Percentiles rank a stretch among this genome's conserved stretches.
These are phyloP conservation scores for Herpetomonas tarakana DNA, from an alignment of 208 protist species.

Conservation along the genomic window DNA sequence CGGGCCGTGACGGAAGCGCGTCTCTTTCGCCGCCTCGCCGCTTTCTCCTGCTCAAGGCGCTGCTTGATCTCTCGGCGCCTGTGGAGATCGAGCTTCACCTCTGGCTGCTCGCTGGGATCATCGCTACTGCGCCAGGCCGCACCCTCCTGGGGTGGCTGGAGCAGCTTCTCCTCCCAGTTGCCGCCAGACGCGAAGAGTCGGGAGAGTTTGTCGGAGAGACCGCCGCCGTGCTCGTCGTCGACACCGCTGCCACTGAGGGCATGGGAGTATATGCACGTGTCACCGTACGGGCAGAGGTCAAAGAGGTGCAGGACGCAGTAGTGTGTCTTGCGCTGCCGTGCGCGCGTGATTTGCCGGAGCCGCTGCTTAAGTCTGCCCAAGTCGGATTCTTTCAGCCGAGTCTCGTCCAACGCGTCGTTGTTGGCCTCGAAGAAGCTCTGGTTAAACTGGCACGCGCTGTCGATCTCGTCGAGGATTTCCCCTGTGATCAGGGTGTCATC, in stretches of 20 bases:
- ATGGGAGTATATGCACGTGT: slow-evolving; percentile 77
- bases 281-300: slow-evolving; percentile 75
- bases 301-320: slow-evolving; percentile 79
- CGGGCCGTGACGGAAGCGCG: neutral
- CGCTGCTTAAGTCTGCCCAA: slow-evolving; percentile 63
- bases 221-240: slow-evolving; percentile 23
- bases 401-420: slow-evolving; percentile 38
- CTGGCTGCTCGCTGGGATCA: slow-evolving; percentile 25
- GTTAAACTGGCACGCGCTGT: slow-evolving; percentile 88
- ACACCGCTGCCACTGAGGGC: slow-evolving; percentile 36
- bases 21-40: neutral
- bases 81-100: slow-evolving; percentile 37
- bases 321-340: slow-evolving; percentile 39
- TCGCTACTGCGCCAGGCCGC: slow-evolving; percentile 74
- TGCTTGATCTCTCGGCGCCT: neutral
- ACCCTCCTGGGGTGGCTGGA: slow-evolving; percentile 57
- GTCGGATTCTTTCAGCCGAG: slow-evolving; percentile 38
- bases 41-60: slow-evolving; percentile 1
- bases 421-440: slow-evolving; percentile 86
- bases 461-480: slow-evolving; percentile 86
- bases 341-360: slow-evolving; percentile 57
- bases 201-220: slow-evolving; percentile 63
- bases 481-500: slow-evolving; percentile 85
- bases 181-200: slow-evolving; percentile 65
- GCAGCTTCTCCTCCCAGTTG: slow-evolving; percentile 69